Evolutionary conservation across 2,329 filamentous ascomycete species (phyloP), one percentile per base, ranked within the genome.

Genomic region (Penicillium digitatum): DNA sequence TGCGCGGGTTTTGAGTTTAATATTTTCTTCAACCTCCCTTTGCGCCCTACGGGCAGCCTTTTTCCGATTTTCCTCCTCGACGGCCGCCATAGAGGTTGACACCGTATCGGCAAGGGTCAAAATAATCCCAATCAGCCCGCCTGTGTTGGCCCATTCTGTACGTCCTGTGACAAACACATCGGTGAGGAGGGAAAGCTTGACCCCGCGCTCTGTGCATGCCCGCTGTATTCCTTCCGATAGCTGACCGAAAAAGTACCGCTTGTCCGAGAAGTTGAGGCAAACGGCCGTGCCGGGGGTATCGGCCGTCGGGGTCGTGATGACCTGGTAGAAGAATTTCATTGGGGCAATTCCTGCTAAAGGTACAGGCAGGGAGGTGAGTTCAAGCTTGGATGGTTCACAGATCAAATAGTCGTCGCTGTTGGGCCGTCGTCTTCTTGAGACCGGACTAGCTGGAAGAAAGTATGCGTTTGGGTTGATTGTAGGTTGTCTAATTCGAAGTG

Each of bases 141-240:
- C 94, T 32, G 83, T 82, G 65, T 84, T 88, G 29, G 78, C 76
- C 90, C 91, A 96, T 69, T 84, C 81, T 38, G 88, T 83, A 38
- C 79, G 80, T 3, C 94, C 94, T 0, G 89, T 89, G 55, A 99
- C 71, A 71, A 99, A 96, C 55, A 96, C 78, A 65, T 95, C 85
- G 44, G 84, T 83, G 1, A 90, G 78, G 68, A 87, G 87, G 27
- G 79, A 72, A 62, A 95, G 66, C 32, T 81, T 78, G 10, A 87
- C 69, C 53, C 85, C 88, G 60, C 87, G 83, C 73, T 92, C 86
- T 35, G 81, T 80, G 67, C 88, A 79, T 45, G 86, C 84, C 54
- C 94, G 83, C 76, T 97, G 94, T 0, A 88, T 88, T 16, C 93
- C 94, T 73, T 99, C 94, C 10, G 85, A 78, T 16, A 93, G 72